These are phyloP conservation scores for Trametes villosa DNA, from an alignment of 768 basidiomycete genomes.

Conservation along the genomic window DNA sequence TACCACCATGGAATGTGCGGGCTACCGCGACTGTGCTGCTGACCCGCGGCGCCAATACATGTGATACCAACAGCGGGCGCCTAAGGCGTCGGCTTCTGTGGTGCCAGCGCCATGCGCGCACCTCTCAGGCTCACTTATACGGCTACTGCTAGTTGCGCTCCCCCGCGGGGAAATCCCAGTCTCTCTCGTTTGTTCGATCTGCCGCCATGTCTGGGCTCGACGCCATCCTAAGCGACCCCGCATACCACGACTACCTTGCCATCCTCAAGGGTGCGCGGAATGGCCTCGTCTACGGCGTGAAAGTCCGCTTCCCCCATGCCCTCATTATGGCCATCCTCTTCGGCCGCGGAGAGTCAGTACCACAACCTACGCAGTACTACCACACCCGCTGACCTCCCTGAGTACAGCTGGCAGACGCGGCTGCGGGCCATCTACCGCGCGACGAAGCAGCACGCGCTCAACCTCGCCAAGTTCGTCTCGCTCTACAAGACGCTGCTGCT, in stretches of 20 bases:
- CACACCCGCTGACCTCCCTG: conserved; percentile 20
- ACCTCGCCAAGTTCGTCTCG: conserved; percentile 92
- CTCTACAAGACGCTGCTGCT: conserved; percentile 89
- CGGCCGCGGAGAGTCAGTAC: conserved; percentile 84
- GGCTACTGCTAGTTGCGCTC: background rate
- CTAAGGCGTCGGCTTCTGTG: conserved; percentile 13
- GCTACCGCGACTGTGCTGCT: too few relatives aligned
- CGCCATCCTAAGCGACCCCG: conserved; percentile 62
- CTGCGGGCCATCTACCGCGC: conserved; percentile 72
- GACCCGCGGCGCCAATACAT: conserved; percentile 14
- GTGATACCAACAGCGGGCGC: conserved; percentile 17
- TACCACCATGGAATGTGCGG: too few relatives aligned
- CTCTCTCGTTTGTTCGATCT: background rate
- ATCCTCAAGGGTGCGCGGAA: conserved; percentile 94
- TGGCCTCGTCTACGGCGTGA: conserved; percentile 88
- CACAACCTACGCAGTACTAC: background rate
- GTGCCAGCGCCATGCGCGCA: conserved; percentile 9
- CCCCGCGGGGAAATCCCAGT: conserved; percentile 8
- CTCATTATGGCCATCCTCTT: conserved; percentile 96
- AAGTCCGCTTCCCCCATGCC: conserved; percentile 94
- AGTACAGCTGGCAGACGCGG: conserved; percentile 70
- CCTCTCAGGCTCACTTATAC: conserved; percentile 7
- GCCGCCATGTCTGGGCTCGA: conserved; percentile 33
- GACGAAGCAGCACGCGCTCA: conserved; percentile 89
- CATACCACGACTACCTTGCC: conserved; percentile 87